These are phyloP conservation scores for Mucor lusitanicus DNA, from an alignment of 371 early-diverging fungal species.

Conservation along the genomic window DNA sequence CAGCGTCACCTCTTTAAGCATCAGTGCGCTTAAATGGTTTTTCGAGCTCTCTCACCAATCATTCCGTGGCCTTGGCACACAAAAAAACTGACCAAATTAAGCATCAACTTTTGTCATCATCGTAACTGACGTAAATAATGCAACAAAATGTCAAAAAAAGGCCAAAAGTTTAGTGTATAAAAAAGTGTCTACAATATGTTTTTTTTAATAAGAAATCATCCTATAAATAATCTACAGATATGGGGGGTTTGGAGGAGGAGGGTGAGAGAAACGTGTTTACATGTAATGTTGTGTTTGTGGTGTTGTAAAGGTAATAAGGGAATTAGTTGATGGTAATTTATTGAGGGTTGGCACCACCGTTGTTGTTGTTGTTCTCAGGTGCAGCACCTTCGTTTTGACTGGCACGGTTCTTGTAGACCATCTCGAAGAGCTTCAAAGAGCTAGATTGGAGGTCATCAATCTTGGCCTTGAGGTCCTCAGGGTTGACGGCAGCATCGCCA, in stretches of 20 bases:
- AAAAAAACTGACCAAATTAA: background rate
- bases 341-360: constrained; percentile 25
- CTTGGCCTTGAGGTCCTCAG: constrained; percentile 80
- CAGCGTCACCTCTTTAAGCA: background rate
- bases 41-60: background rate
- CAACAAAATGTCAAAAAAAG: background rate
- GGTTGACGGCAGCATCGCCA: constrained; percentile 53
- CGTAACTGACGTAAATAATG: background rate
- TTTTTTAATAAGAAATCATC: constrained; percentile 17
- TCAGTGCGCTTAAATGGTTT: background rate
- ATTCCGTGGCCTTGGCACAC: background rate
- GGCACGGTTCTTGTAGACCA: constrained; percentile 89
- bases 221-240: constrained; percentile 28
- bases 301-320: constrained; percentile 4
- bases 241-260: background rate
- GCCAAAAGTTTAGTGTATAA: background rate
- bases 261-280: background rate
- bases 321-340: constrained; percentile 14
- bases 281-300: background rate
- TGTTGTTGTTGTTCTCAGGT: constrained; percentile 11
- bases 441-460: constrained; percentile 84
- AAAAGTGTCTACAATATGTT: constrained; percentile 22
- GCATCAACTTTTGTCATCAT: background rate
- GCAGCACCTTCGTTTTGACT: constrained; percentile 21
- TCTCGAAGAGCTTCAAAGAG: constrained; percentile 92